Evolutionary conservation across 2,329 filamentous ascomycete species (phyloP).

Genomic region (Claviceps sp.): DNA sequence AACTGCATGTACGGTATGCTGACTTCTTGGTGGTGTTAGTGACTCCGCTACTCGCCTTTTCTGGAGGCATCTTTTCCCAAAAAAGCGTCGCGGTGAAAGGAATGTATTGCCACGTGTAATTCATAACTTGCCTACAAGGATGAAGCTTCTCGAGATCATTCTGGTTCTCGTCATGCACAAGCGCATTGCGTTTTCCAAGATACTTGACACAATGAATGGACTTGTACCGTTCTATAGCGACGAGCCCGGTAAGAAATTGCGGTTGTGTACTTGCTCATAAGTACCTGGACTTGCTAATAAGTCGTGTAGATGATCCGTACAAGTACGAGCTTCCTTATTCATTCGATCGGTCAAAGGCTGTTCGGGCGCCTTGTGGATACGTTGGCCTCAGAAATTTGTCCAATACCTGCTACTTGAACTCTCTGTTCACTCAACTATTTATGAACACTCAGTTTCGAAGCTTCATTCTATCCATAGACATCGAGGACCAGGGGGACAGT

Average conservation of each 20-base stretch:
- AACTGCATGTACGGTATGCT: background rate
- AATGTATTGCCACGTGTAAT: constrained; percentile 25
- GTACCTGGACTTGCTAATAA: background rate
- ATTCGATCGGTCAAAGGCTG: constrained; percentile 52
- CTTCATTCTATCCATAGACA: constrained; percentile 60
- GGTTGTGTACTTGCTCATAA: background rate
- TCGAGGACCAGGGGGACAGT: constrained; percentile 38
- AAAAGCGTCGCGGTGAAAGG: constrained; percentile 2
- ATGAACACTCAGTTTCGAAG: constrained; percentile 84
- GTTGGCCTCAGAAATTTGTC: constrained; percentile 84
- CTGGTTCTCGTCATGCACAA: constrained; percentile 41
- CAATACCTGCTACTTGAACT: constrained; percentile 96
- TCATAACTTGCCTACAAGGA: constrained; percentile 41
- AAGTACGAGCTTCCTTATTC: constrained; percentile 45
- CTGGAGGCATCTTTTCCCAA: constrained; percentile 52
- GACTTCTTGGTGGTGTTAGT: constrained; percentile 8
- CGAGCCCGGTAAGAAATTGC: constrained; percentile 22
- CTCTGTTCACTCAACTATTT: constrained; percentile 83
- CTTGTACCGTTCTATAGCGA: constrained; percentile 26
- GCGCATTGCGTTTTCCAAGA: constrained; percentile 29
- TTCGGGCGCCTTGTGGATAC: constrained; percentile 70
- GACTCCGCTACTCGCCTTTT: constrained; percentile 34
- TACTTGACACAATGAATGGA: constrained; percentile 30
- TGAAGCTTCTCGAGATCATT: constrained; percentile 47
- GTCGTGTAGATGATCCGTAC: constrained; percentile 32